Percentiles rank a stretch among this genome's conserved stretches.
These are phyloP conservation scores for Yamadazyma tumulicola DNA, from an alignment of 805 yeast species.

Conservation along the genomic window DNA sequence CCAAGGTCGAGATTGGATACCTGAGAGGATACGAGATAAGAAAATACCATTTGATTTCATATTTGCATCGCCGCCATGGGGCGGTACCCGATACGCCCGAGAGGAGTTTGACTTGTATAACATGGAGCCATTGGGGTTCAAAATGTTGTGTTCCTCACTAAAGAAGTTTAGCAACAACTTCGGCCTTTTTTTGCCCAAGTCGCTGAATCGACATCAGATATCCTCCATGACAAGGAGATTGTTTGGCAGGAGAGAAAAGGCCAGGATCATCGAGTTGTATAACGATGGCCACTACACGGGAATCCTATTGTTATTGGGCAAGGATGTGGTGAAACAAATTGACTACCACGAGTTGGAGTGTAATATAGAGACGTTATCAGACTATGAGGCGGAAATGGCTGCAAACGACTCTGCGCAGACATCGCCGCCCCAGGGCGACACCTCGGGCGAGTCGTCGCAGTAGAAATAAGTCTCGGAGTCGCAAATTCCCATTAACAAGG, in stretches of 20 bases:
- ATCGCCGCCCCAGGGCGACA: no score
- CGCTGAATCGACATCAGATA: slow-evolving; percentile 52
- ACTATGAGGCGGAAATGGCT: slow-evolving; percentile 2
- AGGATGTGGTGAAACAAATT: slow-evolving; percentile 5
- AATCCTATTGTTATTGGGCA: slow-evolving; percentile 59
- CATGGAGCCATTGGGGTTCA: slow-evolving; percentile 47
- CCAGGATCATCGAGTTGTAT: slow-evolving; percentile 45
- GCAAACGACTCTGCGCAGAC: neutral
- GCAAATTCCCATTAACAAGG: no score
- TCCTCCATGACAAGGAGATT: slow-evolving; percentile 43
- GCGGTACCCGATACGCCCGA: slow-evolving; percentile 61
- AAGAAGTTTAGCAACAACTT: slow-evolving; percentile 43
- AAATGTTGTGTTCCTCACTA: slow-evolving; percentile 42
- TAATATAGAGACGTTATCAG: slow-evolving; percentile 4
- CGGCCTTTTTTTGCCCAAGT: slow-evolving; percentile 62
- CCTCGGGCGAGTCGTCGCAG: no score
- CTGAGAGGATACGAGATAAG: slow-evolving; percentile 18
- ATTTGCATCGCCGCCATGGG: slow-evolving; percentile 89
- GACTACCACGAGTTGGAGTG: slow-evolving; percentile 8
- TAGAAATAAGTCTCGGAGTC: no score
- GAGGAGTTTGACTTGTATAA: slow-evolving; percentile 45
- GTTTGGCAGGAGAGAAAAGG: slow-evolving; percentile 40
- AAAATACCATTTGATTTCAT: slow-evolving; percentile 44
- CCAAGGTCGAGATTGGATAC: slow-evolving; percentile 28
- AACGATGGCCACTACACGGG: slow-evolving; percentile 49